Base-by-base conservation (phyloP, 2,329 filamentous ascomycete species). In the Colletotrichum sp. region DNA sequence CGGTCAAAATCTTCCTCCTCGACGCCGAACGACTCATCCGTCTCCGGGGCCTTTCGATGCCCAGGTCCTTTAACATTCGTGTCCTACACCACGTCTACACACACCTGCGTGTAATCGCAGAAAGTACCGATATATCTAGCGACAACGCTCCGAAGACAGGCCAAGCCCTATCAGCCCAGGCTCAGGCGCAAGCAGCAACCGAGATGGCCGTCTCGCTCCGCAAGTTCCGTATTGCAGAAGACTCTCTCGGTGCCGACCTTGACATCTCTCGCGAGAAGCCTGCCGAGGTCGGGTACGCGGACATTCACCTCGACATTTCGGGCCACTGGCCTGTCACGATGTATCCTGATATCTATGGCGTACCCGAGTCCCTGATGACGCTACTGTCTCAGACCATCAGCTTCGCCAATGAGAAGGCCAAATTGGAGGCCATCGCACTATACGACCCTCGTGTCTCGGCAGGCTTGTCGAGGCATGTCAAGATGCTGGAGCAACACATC, bases 71-170 rank as follows among this genome's bases (percentile, higher is more conserved):
- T 18, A 85, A 86, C 24, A 79, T 84, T 1, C 84, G 87, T 3
- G 77, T 88, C 0, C 78, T 89, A 0, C 87, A 89, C 73, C 86
- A 88, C 72, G 87, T 86, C 79, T 89, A 89, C 73, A 85, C 84
- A 0, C 87, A 85, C 65, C 80, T 87, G 7, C 84, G 87, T 0
- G 83, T 89, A 0, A 84, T 88, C 21, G 81, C 85, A n/a, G 87
- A 89, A 77, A 88, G 86, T 48, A 80, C 80, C 0, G 58, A 80
- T 3, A 52, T 75, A n/a, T 34, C 43, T 7, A 43, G 63, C 21
- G 73, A 72, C 14, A 30, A 63, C 62, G 43, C 52, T 36, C 32
- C 70, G 10, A 52, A 24, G 26, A n/a, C 28, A 58, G 59, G 38
- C 56, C 56, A 21, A 63, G 36, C 26, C 38, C 59, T 34, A 34